Evolutionary conservation across 2,329 filamentous ascomycete species (phyloP).

Genomic region (Botryotinia globosa): DNA sequence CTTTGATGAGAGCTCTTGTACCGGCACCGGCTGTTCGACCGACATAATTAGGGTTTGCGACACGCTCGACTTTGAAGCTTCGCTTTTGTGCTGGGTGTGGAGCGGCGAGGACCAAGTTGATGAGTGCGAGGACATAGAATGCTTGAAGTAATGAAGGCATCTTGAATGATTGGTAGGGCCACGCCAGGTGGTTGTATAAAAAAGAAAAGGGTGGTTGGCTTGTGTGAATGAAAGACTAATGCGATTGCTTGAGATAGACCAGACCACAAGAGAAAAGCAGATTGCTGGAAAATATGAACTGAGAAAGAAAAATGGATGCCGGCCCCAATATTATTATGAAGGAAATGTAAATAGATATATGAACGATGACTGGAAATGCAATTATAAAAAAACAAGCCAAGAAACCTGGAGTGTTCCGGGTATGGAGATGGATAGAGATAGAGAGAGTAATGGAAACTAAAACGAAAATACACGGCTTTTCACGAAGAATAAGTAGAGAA

Average conservation of each 20-base stretch:
- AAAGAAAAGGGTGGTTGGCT: conserved; percentile 17
- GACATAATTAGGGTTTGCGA: conserved; percentile 46
- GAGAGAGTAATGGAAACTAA: conserved; percentile 19
- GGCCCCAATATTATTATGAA: conserved; percentile 28
- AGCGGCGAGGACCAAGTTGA: conserved; percentile 47
- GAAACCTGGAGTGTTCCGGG: conserved; percentile 10
- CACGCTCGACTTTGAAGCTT: conserved; percentile 38
- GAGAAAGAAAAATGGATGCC: conserved; percentile 27
- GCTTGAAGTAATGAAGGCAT: conserved; percentile 38
- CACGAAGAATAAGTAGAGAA: conserved; percentile 19
- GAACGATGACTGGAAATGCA: conserved; percentile 27
- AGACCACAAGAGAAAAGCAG: conserved; percentile 26
- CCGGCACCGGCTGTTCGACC: conserved; percentile 34
- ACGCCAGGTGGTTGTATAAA: conserved; percentile 22
- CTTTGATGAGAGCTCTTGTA: conserved; percentile 56
- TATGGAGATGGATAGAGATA: conserved; percentile 7
- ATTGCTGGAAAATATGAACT: neutral
- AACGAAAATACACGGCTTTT: conserved; percentile 31
- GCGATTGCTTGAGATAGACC: conserved; percentile 20
- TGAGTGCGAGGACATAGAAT: conserved; percentile 47
- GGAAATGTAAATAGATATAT: conserved; percentile 27
- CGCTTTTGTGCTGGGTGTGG: conserved; percentile 44
- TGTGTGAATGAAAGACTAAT: conserved; percentile 27
- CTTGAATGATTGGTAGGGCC: conserved; percentile 22
- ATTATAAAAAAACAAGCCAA: conserved; percentile 27